These are phyloP conservation scores for Trichoderma guizhouense DNA, from an alignment of 2,329 filamentous ascomycete species.

Conservation along the genomic window DNA sequence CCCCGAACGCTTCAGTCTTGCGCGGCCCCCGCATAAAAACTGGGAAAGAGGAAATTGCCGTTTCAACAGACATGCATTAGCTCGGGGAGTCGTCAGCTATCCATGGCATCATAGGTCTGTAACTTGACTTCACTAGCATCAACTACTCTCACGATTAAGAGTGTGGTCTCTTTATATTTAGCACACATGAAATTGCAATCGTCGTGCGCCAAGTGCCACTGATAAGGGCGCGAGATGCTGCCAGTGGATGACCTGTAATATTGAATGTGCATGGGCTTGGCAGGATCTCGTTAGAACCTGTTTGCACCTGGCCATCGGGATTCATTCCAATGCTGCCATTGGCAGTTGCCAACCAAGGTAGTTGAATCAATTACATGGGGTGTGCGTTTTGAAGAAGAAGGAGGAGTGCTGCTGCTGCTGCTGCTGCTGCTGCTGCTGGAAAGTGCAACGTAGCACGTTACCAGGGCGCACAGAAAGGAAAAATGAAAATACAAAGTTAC, in stretches of 20 bases:
- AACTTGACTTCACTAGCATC: neutral
- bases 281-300: neutral
- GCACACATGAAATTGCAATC: neutral
- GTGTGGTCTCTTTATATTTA: neutral
- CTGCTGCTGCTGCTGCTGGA: no score
- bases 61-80: conserved; percentile 15
- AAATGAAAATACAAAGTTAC: neutral
- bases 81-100: conserved; percentile 2
- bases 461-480: neutral
- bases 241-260: neutral
- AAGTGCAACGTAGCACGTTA: neutral
- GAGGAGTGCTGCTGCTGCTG: neutral
- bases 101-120: neutral
- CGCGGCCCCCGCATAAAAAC: conserved; percentile 13
- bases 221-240: neutral
- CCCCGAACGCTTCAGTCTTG: neutral
- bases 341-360: neutral
- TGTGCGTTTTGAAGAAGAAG: neutral
- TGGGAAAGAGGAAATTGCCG: conserved; percentile 20
- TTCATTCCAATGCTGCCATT: neutral
- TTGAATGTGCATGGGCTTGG: neutral
- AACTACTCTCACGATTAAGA: neutral
- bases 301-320: neutral
- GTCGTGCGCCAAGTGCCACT: neutral
- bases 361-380: neutral